Evolutionary conservation across 805 yeast genomes (phyloP), one percentile per base, ranked within the genome.

Genomic region (Cyberlindnera amylophila): DNA sequence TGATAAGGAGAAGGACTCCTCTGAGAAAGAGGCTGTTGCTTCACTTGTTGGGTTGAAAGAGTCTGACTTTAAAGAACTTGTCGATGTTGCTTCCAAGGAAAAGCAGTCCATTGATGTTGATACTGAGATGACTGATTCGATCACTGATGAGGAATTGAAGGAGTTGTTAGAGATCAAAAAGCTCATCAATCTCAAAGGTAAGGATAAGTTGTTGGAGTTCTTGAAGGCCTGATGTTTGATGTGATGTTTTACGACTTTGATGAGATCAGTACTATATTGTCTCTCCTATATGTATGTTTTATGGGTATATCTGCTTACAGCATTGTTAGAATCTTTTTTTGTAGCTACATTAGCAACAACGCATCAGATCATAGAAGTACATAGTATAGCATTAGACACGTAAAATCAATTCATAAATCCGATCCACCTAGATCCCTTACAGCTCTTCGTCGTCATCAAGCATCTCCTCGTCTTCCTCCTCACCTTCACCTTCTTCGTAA

Each of bases 101-200:
- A 36, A 21, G 6, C 24, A 6, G 9, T 21, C 24, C 24, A 21
- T 40, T 44, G 37, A 32, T 36, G 51, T 24, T 30, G 42, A 41
- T 28, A 36, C 17, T 24, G 31, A 24, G 19, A 30, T 6, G 18
- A 30, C 12, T 23, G 29, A 23, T 16, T 34, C 29, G 12, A 17
- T 48, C 23, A 18, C 43, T 3, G 26, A 39, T 7, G 60, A 64
- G 3, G 90, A 83, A 50, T 32, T 75, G 1, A 56, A 64, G 4
- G 81, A 81, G 38, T 66, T 86, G 21, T 46, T 67, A 29, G 66
- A 76, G 18, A 74, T 89, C 34, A 81, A 78, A 54, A 66, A 69
- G 52, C 63, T 90, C 39, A 72, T 90, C 61, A 72, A 77, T 49
- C 46, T 75, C 32, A 89, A 85, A 60, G 96, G 96, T 1, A 74